phyloP scores from a whole-genome alignment of 2,329 filamentous ascomycete species.

The Sporothrix luriei region DNA sequence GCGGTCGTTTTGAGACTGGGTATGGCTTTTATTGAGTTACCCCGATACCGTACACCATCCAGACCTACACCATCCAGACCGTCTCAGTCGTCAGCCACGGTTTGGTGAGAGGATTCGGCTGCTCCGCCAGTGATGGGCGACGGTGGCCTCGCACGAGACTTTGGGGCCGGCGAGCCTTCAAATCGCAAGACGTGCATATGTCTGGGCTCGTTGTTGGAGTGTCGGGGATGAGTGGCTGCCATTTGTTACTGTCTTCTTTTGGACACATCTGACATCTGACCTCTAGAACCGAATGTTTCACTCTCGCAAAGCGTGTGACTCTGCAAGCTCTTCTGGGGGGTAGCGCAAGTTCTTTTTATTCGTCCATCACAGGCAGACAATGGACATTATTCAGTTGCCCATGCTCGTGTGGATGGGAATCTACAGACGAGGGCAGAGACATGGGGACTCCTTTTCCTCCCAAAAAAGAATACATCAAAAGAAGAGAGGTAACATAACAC shows the following conservation, averaged over 20 bases:
- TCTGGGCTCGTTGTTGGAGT: not conserved
- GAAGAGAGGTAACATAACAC: no score
- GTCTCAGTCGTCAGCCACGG: constrained; percentile 2
- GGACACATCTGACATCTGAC: not conserved
- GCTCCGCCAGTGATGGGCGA: not conserved
- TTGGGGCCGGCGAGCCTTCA: not conserved
- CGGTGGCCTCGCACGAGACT: not conserved
- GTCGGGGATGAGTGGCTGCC: not conserved
- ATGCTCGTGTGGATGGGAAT: not conserved
- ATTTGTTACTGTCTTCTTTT: not conserved
- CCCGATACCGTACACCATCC: not conserved
- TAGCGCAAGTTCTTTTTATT: constrained; percentile 4
- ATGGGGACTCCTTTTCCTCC: not conserved
- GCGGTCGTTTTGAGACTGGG: not conserved
- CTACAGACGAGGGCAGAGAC: not conserved
- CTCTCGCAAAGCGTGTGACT: not conserved
- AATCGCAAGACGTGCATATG: not conserved
- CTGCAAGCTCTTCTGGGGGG: not conserved
- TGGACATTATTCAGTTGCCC: not conserved
- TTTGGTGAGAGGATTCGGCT: not conserved
- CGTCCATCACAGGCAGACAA: not conserved
- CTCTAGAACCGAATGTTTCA: not conserved
- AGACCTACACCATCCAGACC: not conserved
- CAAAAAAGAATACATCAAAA: not conserved
- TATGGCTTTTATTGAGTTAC: not conserved